phyloP scores from a whole-genome alignment of 1,284 basidiomycete genomes.

The Anthracocystis panici-leucophaei region DNA sequence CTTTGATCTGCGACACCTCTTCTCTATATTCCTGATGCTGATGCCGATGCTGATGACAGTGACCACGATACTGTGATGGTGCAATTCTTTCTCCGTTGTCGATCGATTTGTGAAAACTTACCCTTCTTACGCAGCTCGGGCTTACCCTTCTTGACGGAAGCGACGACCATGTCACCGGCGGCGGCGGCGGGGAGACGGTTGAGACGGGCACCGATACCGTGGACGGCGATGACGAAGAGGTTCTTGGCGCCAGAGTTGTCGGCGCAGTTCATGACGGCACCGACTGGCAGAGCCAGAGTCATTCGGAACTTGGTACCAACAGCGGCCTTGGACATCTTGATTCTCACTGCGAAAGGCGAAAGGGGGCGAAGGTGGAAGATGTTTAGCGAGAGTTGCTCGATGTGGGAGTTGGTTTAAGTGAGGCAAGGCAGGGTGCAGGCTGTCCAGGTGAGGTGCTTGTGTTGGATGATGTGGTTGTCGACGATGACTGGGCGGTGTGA shows the following conservation, averaged over 20 bases:
- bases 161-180: constrained; percentile 99
- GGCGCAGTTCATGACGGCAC: constrained; percentile 98
- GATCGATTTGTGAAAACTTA: constrained; percentile 72
- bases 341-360: constrained; percentile 35
- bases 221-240: constrained; percentile 89
- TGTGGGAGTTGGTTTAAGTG: not conserved
- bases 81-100: not conserved
- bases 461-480: not conserved
- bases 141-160: constrained; percentile 99
- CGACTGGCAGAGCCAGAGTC: constrained; percentile 82
- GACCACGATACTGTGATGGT: constrained; percentile 3
- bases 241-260: constrained; percentile 99
- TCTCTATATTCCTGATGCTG: not conserved
- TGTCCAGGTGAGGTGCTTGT: constrained; percentile 14
- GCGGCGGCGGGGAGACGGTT: constrained; percentile 98
- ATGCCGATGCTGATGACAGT: constrained; percentile 10
- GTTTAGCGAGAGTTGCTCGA: constrained; percentile 23
- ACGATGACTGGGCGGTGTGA: not conserved
- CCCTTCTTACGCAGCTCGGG: constrained; percentile 99
- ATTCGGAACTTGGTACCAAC: constrained; percentile 97
- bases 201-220: constrained; percentile 92
- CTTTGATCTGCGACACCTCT: too few species aligned
- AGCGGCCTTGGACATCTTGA: constrained; percentile 68
- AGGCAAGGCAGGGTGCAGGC: constrained; percentile 4
- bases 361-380: not conserved